Evolutionary conservation across 306 rosid species (phyloP).

Genomic region (Senna siamea): DNA sequence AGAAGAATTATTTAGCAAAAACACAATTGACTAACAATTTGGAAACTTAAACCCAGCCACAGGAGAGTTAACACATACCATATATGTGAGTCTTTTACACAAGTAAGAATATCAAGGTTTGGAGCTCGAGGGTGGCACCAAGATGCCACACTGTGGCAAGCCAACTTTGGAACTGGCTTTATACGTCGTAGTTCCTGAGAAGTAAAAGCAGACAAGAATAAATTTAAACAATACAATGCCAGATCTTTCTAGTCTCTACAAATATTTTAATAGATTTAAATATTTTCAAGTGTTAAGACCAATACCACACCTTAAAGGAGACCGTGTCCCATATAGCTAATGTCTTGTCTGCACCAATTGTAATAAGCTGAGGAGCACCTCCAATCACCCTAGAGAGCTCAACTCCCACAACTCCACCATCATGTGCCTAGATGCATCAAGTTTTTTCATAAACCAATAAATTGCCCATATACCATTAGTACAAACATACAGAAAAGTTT

Average conservation of each 20-base stretch:
- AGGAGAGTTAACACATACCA: slow-evolving; percentile 57
- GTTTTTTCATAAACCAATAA: slow-evolving; percentile 38
- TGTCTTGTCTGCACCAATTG: slow-evolving; percentile 97
- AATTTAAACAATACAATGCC: slow-evolving; percentile 26
- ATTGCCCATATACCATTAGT: slow-evolving; percentile 5
- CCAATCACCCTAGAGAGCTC: slow-evolving; percentile 98
- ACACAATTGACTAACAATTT: slow-evolving; percentile 10
- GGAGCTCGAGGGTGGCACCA: slow-evolving; percentile 99
- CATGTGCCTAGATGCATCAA: slow-evolving; percentile 59
- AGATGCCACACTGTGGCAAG: slow-evolving; percentile 98
- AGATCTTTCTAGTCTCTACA: slow-evolving; percentile 33
- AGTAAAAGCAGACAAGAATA: slow-evolving; percentile 32
- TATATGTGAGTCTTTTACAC: slow-evolving; percentile 97
- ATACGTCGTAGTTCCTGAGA: slow-evolving; percentile 92
- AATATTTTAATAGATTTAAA: slow-evolving; percentile 29
- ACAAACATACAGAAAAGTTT: slow-evolving; percentile 18
- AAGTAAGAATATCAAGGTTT: slow-evolving; percentile 95
- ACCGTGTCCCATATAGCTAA: slow-evolving; percentile 98
- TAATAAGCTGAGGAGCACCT: slow-evolving; percentile 95
- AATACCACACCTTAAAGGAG: slow-evolving; percentile 87
- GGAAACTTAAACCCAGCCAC: slow-evolving; percentile 37
- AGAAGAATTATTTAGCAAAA: background rate
- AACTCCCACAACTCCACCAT: slow-evolving; percentile 97
- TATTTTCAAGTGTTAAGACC: slow-evolving; percentile 37
- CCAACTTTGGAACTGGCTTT: slow-evolving; percentile 93